Evolutionary conservation across 192 early-diverging fungal genomes (phyloP).

Genomic region (Podila epicladia): DNA sequence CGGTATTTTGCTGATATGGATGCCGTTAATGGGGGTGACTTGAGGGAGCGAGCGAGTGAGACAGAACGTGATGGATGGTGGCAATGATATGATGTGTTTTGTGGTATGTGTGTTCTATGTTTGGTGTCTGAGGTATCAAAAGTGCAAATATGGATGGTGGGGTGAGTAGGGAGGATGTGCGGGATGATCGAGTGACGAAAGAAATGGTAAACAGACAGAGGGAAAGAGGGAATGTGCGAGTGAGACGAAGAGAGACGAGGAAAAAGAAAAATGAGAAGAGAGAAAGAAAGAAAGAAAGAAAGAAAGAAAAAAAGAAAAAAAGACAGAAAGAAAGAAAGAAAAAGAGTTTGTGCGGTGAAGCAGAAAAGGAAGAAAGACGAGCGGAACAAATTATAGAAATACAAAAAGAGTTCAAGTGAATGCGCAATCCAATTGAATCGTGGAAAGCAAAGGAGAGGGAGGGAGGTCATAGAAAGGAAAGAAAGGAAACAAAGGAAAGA

Average conservation of each 20-base stretch:
- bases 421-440: too few relatives aligned
- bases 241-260: neutral
- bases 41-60: neutral
- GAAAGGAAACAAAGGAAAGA: neutral
- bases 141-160: neutral
- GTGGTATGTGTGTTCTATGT: neutral
- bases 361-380: neutral
- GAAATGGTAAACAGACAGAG: neutral
- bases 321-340: neutral
- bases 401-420: neutral
- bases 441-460: neutral
- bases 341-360: neutral
- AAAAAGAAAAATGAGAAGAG: neutral
- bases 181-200: neutral
- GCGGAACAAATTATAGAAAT: neutral
- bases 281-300: neutral
- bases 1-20: too few relatives aligned
- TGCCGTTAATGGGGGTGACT: too few relatives aligned
- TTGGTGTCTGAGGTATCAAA: neutral
- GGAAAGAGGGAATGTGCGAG: neutral
- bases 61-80: neutral
- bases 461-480: neutral
- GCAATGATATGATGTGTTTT: neutral
- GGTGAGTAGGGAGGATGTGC: too few relatives aligned
- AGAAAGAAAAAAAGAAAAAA: conserved; percentile 5